Conservation (phyloP, 139 green algal genomes). For the Raphidocelis subcapitata region DNA sequence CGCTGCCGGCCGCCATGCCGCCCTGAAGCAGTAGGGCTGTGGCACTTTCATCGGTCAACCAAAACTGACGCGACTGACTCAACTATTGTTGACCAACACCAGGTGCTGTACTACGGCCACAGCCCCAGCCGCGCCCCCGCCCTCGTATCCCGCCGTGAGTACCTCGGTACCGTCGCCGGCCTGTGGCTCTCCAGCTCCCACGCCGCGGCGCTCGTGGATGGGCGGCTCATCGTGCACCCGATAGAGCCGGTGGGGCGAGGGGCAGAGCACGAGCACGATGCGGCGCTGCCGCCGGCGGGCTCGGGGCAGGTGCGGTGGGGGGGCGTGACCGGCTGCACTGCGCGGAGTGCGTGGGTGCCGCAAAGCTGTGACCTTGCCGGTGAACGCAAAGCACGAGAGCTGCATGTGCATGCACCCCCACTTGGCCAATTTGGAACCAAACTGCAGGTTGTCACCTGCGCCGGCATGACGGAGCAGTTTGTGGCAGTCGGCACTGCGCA, state of each 20-base stretch:
- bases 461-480: slow-evolving; percentile 61
- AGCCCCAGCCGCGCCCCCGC: neutral
- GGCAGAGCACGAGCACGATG: slow-evolving; percentile 8
- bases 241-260: slow-evolving; percentile 30
- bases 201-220: slow-evolving; percentile 59
- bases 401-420: too few relatives aligned
- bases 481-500: slow-evolving; percentile 51
- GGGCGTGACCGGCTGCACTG: too few relatives aligned
- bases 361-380: too few relatives aligned
- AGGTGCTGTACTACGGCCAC: slow-evolving; percentile 67
- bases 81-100: slow-evolving; percentile 4
- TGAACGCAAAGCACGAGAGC: too few relatives aligned
- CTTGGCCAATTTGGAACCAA: too few relatives aligned
- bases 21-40: too few relatives aligned
- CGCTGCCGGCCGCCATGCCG: neutral
- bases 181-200: slow-evolving; percentile 55
- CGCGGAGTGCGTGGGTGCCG: too few relatives aligned
- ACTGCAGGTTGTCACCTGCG: slow-evolving; percentile 40
- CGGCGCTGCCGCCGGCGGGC: slow-evolving; percentile 31
- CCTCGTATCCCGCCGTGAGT: slow-evolving; percentile 54
- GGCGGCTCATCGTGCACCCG: slow-evolving; percentile 58
- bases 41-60: too few relatives aligned
- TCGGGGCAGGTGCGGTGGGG: slow-evolving; percentile 28
- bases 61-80: neutral
- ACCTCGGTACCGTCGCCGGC: slow-evolving; percentile 50